Base-by-base conservation (phyloP, 345 rosid species). In the Mercurialis annua region DNA sequence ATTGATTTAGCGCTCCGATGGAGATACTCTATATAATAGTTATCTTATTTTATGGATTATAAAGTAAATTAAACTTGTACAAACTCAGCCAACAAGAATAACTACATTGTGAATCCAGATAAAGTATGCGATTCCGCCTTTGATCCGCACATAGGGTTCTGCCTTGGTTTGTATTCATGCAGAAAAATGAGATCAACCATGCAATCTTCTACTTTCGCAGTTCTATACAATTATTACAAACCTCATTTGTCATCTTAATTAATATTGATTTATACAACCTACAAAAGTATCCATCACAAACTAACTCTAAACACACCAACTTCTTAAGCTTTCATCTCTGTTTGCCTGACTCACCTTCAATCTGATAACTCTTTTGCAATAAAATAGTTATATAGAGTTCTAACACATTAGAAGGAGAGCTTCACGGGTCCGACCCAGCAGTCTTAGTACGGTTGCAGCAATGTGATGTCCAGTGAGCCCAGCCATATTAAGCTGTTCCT, bases 401-500 rank as follows among this genome's bases (percentile, higher is more conserved):
- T 87, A 90, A 87, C 87, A 83, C 90, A 82, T 90, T 65, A 92
- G 73, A 44, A 83, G 93, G 72, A 92, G 80, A 16, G 97, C 98
- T 79, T 92, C 98, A 1, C 96, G 90, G 65, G 89, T 83, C 38
- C 92, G 90, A 24, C 96, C 97, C 3, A 90, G 88, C 66, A 90
- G 86, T 68, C 83, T 88, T 64, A 92, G 65, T 10, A 90, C 89
- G 0, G 97, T 88, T 33, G 98, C 98, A 23, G 93, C 97, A 60
- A 92, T 88, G 78, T 92, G 98, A 80, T 87, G 89, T 75, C 98
- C 96, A 0, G 89, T 90, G 55, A 90, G 81, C 42, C 98, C 96
- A 0, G 98, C 96, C 43, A 83, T 74, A 36, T 72, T 74, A 42
- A 88, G 90, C 81, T 92, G 97, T 51, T 92, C 86, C 11, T 75